A percentile compares a stretch with the other conserved stretches of the same genome.
phyloP scores from a whole-genome alignment of 2,329 filamentous ascomycete species.

The Penicillium nordicum region DNA sequence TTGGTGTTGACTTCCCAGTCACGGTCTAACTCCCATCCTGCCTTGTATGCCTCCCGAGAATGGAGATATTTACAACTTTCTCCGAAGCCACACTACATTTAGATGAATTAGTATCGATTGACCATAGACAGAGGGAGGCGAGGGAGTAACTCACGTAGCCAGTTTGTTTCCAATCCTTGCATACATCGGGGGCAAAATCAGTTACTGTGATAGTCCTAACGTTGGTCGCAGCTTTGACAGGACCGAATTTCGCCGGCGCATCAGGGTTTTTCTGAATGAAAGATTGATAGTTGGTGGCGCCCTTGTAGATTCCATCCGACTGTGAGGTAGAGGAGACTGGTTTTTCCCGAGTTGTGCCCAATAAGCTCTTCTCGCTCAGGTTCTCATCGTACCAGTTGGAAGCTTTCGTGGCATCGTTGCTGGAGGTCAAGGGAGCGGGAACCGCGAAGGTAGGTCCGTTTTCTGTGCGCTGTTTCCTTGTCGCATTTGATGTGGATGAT shows the following conservation, averaged over 20 bases:
- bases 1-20: conserved; percentile 88
- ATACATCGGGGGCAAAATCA: conserved; percentile 89
- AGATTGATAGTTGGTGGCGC: conserved; percentile 65
- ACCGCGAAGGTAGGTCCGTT: conserved; percentile 60
- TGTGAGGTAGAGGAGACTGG: conserved; percentile 10
- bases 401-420: conserved; percentile 85
- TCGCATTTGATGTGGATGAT: conserved; percentile 48
- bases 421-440: conserved; percentile 59
- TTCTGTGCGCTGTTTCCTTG: conserved; percentile 41
- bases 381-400: conserved; percentile 85
- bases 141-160: conserved; percentile 44
- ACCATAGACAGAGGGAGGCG: conserved; percentile 47
- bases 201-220: conserved; percentile 85
- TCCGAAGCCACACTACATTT: conserved; percentile 55
- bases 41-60: conserved; percentile 64
- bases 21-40: conserved; percentile 90
- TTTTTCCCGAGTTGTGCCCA: conserved; percentile 29
- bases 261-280: conserved; percentile 82
- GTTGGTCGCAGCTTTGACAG: conserved; percentile 80
- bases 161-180: conserved; percentile 88
- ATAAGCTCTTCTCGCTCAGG: conserved; percentile 47
- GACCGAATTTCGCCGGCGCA: conserved; percentile 70
- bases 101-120: conserved; percentile 45
- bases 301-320: conserved; percentile 70
- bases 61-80: conserved; percentile 74